phyloP scores from a whole-genome alignment of 768 basidiomycete species.

The Butyriboletus loyo region DNA sequence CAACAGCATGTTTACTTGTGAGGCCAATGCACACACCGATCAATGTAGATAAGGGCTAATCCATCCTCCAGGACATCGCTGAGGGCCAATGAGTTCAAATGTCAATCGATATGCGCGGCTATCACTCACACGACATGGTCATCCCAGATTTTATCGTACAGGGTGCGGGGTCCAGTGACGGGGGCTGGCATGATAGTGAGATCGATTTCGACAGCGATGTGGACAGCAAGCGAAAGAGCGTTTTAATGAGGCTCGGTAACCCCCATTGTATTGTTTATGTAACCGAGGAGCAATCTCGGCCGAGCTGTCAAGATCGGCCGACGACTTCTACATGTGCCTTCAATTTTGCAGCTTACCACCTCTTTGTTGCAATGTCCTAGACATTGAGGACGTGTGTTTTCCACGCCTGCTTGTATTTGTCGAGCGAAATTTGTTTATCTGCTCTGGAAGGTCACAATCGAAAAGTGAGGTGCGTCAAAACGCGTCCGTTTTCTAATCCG shows the following conservation, averaged over 20 bases:
- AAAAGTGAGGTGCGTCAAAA: no score
- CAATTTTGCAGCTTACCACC: no score
- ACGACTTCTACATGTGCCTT: no score
- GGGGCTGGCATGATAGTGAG: conserved; percentile 49
- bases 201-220: conserved; percentile 2
- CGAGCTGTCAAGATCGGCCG: conserved; percentile 16
- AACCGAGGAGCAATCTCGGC: conserved; percentile 7
- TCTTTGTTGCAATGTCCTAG: no score
- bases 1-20: not conserved
- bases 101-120: conserved; percentile 3
- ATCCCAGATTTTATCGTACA: conserved; percentile 98
- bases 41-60: conserved; percentile 79
- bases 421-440: no score
- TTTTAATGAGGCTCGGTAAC: not conserved
- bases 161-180: conserved; percentile 68
- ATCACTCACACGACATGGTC: conserved; percentile 84
- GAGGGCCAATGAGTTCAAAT: conserved; percentile 8
- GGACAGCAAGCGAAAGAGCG: not conserved
- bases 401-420: no score
- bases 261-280: conserved; percentile 2
- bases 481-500: no score
- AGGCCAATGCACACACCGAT: conserved; percentile 46
- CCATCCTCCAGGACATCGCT: conserved; percentile 76
- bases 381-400: no score
- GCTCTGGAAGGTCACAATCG: no score